These are phyloP conservation scores for Tilletia setariae DNA, from an alignment of 1,284 basidiomycete genomes.

Conservation along the genomic window DNA sequence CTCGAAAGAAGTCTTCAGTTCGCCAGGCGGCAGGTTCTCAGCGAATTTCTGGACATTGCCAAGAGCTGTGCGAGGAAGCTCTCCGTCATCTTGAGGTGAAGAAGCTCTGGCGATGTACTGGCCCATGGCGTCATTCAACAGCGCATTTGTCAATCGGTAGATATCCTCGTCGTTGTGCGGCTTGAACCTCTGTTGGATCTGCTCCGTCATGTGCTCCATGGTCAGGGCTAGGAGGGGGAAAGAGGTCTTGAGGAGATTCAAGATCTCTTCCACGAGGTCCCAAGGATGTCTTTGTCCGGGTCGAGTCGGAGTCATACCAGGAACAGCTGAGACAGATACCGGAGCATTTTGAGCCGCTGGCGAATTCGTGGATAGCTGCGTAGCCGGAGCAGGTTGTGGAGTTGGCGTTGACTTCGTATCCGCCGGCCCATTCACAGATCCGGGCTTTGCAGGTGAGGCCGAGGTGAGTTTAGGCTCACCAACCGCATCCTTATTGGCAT, in stretches of 20 bases:
- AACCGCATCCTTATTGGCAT: conserved; percentile 19
- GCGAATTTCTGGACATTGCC: conserved; percentile 70
- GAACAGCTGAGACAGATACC: background rate
- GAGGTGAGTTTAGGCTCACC: conserved; percentile 17
- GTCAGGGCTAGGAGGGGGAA: conserved; percentile 92
- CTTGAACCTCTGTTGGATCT: conserved; percentile 88
- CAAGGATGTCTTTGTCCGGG: conserved; percentile 66
- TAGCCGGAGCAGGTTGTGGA: background rate
- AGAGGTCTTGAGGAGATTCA: conserved; percentile 90
- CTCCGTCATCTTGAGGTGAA: conserved; percentile 66
- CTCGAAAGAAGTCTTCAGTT: conserved; percentile 73
- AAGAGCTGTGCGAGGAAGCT: conserved; percentile 63
- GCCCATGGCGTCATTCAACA: conserved; percentile 66
- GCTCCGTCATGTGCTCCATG: conserved; percentile 96
- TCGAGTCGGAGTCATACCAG: background rate
- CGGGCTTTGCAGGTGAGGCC: background rate
- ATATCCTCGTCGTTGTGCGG: conserved; percentile 88
- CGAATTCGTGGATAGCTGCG: background rate
- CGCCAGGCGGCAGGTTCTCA: conserved; percentile 57
- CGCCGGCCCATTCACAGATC: background rate
- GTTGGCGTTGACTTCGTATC: background rate
- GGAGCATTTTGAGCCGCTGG: background rate
- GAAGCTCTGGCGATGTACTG: conserved; percentile 52
- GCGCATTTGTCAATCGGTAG: conserved; percentile 82
- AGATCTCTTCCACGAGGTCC: conserved; percentile 91